These are phyloP conservation scores for Ettlia oleoabundans DNA, from an alignment of 139 green algal genomes.

Conservation along the genomic window DNA sequence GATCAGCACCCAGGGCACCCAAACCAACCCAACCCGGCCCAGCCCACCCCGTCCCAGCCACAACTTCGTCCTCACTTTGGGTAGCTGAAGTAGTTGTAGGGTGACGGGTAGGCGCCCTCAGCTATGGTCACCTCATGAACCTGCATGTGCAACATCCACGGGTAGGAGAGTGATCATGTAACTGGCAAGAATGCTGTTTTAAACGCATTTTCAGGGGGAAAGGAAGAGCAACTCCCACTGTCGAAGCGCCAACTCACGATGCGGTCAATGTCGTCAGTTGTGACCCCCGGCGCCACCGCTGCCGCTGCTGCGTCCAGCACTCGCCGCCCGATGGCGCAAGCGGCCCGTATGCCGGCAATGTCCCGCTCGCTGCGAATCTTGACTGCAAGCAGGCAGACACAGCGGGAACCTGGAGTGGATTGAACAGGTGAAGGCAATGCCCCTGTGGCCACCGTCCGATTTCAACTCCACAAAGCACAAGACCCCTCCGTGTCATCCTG, in stretches of 20 bases:
- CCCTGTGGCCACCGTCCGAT: too few species aligned
- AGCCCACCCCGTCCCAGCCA: too few species aligned
- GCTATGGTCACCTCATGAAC: conserved; percentile 79
- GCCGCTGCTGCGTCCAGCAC: conserved; percentile 85
- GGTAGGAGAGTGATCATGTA: too few species aligned
- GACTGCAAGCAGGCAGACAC: conserved; percentile 45
- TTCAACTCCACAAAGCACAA: too few species aligned
- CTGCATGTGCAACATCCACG: conserved; percentile 9
- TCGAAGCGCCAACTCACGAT: conserved; percentile 64
- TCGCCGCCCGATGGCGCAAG: conserved; percentile 75
- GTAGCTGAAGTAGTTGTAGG: conserved; percentile 87
- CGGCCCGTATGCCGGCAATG: conserved; percentile 75
- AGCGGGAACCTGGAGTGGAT: too few species aligned
- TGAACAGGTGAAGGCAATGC: too few species aligned
- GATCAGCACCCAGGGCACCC: background rate
- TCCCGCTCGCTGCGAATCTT: conserved; percentile 66
- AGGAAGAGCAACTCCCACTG: background rate
- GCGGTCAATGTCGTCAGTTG: conserved; percentile 96
- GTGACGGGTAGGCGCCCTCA: conserved; percentile 91
- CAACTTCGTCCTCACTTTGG: conserved; percentile 77
- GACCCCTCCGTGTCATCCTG: too few species aligned
- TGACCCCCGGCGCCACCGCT: conserved; percentile 80
- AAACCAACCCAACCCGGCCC: background rate
- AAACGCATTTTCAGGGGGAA: too few species aligned
- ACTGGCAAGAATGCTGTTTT: too few species aligned